Base-by-base conservation (phyloP, 2,329 filamentous ascomycete species). In the Pyrenophora graminea region DNA sequence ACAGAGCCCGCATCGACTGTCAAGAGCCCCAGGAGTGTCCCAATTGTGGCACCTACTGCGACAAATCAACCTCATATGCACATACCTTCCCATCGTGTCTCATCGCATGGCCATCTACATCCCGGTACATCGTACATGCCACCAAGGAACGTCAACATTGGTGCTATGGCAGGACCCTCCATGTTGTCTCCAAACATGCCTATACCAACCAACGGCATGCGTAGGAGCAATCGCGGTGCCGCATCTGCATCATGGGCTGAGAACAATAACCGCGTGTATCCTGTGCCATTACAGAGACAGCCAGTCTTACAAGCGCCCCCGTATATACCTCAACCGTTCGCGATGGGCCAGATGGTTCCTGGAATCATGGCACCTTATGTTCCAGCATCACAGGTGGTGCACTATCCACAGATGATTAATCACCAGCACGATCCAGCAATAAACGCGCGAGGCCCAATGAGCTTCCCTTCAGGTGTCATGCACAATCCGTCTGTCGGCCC, bases 231-330 rank as follows among this genome's bases (percentile, higher is more conserved):
- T 31, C 56, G 53, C 12, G 45, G 46, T 19, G 31, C 56, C 19
- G 48, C 39, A 9, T 61, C 64, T 32, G 47, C 37, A 9, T 41
- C 55, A 4, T 64, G 59, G 47, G 37, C 43, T 10, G 67, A 69
- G 50, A 68, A 67, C 39, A 53, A 46, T 31, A 39, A 47, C 34
- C 60, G 56, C 32, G 30, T 59, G 4, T 15, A 45, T 5, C 60
- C 57, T 45, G 56, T 56, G 15, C 33, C 48, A 4, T 58, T 56
- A 37, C 12, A 51, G 12, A 57, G 55, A n/a, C 62, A 59, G 12
- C 56, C 63, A 8, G 51, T 53, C 3, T 10, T 43, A 18, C 62
- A 61, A n/a, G 51, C 59, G 12, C 58, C 62, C 19, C 61, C 49
- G 21, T 58, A 52, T 32, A 33, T 49, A 8, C 19, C 52, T n/a